Base-by-base conservation (phyloP, 108 stramenopile genomes). In the Mayamaea pseudoterrestris region DNA sequence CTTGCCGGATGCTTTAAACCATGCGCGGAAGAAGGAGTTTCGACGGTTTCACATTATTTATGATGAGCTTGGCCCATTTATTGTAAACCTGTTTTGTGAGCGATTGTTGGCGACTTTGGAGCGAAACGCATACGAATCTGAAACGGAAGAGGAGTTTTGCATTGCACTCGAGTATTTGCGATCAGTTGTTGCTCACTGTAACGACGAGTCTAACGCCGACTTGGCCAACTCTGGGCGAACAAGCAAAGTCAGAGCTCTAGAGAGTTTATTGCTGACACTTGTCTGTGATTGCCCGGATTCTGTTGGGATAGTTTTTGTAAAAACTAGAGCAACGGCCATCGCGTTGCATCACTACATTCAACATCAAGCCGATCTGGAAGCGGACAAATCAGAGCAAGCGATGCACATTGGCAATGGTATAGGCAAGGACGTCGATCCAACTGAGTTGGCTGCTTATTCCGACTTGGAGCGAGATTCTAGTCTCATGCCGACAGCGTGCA, bases 221-320 rank as follows among this genome's bases (percentile, higher is more conserved):
- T n/a, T n/a, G n/a, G n/a, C n/a, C n/a, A n/a, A n/a, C n/a, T n/a
- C n/a, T n/a, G n/a, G n/a, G n/a, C n/a, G n/a, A n/a, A n/a, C n/a
- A n/a, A n/a, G n/a, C n/a, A n/a, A n/a, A n/a, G n/a, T n/a, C n/a
- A n/a, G n/a, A n/a, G n/a, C n/a, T n/a, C n/a, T n/a, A n/a, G n/a
- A n/a, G n/a, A n/a, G n/a, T n/a, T n/a, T n/a, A n/a, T n/a, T n/a
- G n/a, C n/a, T n/a, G n/a, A n/a, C n/a, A n/a, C n/a, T n/a, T n/a
- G n/a, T n/a, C n/a, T n/a, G n/a, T n/a, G n/a, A n/a, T n/a, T n/a
- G n/a, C 2, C 24, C 24, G 28, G 27, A 47, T 32, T 46, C 56
- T 13, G 69, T 74, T 40, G 73, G 78, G 28, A 43, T 80, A 1
- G 67, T 74, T 8, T 80, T 80, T 61, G 69, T 71, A 0, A 58